These are phyloP conservation scores for Paraphaeosphaeria minitans DNA, from an alignment of 2,329 filamentous ascomycete species.

Conservation along the genomic window DNA sequence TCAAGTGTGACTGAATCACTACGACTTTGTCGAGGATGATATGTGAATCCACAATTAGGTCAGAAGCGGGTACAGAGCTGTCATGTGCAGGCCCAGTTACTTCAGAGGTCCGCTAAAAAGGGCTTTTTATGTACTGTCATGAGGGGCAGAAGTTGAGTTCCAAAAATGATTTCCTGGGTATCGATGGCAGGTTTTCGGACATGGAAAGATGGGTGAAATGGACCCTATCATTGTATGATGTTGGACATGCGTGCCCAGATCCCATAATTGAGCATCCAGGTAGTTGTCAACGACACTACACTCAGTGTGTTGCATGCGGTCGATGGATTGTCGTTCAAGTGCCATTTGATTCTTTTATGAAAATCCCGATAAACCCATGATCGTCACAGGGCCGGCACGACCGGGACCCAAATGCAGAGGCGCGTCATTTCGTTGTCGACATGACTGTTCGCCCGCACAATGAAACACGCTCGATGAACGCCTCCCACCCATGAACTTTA, in stretches of 20 bases:
- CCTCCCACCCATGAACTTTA: slow-evolving; percentile 36
- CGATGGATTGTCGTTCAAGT: slow-evolving; percentile 32
- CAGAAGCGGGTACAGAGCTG: too few species aligned
- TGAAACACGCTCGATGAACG: slow-evolving; percentile 45
- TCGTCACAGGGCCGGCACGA: slow-evolving; percentile 44
- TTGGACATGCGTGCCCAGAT: not conserved
- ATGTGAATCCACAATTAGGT: too few species aligned
- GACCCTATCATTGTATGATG: too few species aligned
- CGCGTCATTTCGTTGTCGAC: slow-evolving; percentile 31
- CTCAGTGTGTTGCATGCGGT: not conserved
- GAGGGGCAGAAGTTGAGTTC: too few species aligned
- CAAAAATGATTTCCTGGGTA: too few species aligned
- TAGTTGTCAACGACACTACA: not conserved
- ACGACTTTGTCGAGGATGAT: too few species aligned
- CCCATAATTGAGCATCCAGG: not conserved
- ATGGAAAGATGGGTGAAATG: too few species aligned
- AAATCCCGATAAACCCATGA: slow-evolving; percentile 41
- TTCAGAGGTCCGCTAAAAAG: too few species aligned
- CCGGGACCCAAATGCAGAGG: slow-evolving; percentile 39
- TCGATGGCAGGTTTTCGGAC: too few species aligned
- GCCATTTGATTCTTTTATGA: slow-evolving; percentile 45
- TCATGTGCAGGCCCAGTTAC: too few species aligned
- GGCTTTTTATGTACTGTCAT: too few species aligned
- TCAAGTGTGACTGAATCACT: not conserved
- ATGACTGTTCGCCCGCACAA: slow-evolving; percentile 34